Conservation (phyloP, 768 basidiomycete species). For the Chalciporus chontae region DNA sequence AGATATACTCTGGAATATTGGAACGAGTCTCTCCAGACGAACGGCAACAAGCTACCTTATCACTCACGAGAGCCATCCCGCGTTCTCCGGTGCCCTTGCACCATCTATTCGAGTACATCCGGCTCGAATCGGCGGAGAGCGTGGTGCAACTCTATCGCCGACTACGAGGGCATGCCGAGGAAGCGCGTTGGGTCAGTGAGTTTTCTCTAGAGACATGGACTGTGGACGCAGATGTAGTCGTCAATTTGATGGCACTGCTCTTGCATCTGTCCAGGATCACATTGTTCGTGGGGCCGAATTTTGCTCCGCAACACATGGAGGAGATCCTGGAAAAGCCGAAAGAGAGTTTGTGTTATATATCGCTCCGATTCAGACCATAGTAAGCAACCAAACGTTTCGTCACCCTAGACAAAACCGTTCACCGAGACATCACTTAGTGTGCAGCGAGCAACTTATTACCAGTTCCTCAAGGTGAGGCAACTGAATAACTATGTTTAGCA, state of each 20-base stretch:
- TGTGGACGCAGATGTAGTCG: constrained; percentile 70
- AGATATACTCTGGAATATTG: constrained; percentile 63
- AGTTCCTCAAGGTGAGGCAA: constrained; percentile 63
- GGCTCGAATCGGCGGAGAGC: constrained; percentile 48
- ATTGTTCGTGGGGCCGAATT: constrained; percentile 72
- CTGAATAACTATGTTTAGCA: background rate
- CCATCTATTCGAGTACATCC: constrained; percentile 57
- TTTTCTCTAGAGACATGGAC: constrained; percentile 61
- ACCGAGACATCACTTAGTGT: constrained; percentile 38
- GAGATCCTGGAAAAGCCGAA: constrained; percentile 57
- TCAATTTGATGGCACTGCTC: constrained; percentile 63
- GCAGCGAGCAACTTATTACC: constrained; percentile 72
- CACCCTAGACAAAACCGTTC: background rate
- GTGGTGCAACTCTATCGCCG: constrained; percentile 55
- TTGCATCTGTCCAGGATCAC: constrained; percentile 46
- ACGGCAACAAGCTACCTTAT: constrained; percentile 50
- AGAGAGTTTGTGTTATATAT: constrained; percentile 45
- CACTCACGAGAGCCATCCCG: constrained; percentile 65
- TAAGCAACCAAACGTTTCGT: constrained; percentile 34
- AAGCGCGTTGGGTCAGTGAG: constrained; percentile 42
- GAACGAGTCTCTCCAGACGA: constrained; percentile 42
- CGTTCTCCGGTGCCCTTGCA: constrained; percentile 50
- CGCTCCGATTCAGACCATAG: constrained; percentile 82
- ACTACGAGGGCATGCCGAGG: constrained; percentile 38
- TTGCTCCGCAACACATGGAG: constrained; percentile 78